Conservation (phyloP, 352 stramenopile species). For the Stramenopiles sp. region DNA sequence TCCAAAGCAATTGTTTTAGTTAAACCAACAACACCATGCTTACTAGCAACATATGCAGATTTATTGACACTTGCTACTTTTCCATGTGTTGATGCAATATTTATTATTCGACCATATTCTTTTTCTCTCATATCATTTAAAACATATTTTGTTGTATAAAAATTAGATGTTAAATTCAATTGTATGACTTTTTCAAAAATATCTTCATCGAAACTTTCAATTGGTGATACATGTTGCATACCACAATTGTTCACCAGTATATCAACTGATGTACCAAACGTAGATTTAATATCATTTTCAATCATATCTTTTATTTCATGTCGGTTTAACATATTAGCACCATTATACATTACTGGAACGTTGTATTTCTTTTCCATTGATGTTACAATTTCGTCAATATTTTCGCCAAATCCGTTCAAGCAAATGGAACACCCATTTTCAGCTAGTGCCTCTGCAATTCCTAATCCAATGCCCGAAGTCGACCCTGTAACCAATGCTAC, state of each 20-base stretch:
- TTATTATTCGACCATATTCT: slow-evolving; percentile 53
- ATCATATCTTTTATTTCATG: neutral
- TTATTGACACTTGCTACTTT: slow-evolving; percentile 20
- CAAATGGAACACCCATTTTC: neutral
- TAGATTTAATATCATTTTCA: neutral
- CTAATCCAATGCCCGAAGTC: neutral
- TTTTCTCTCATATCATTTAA: slow-evolving; percentile 52
- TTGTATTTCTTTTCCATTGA: neutral
- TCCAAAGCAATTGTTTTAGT: slow-evolving; percentile 61
- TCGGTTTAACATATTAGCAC: neutral
- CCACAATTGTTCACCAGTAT: slow-evolving; percentile 19
- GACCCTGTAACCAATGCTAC: neutral
- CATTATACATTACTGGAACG: neutral
- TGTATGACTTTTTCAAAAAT: slow-evolving; percentile 57
- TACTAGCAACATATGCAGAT: slow-evolving; percentile 41
- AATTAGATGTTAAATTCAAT: slow-evolving; percentile 56
- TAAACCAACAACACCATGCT: slow-evolving; percentile 60
- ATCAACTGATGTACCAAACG: slow-evolving; percentile 7
- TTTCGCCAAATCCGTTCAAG: neutral
- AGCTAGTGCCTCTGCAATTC: neutral
- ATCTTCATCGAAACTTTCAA: slow-evolving; percentile 19
- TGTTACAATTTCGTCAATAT: neutral
- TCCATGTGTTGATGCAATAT: slow-evolving; percentile 36
- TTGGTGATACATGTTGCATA: slow-evolving; percentile 17
- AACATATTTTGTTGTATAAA: slow-evolving; percentile 53